phyloP scores from a whole-genome alignment of 164 flowering plant species.

The Akebia trifoliata region DNA sequence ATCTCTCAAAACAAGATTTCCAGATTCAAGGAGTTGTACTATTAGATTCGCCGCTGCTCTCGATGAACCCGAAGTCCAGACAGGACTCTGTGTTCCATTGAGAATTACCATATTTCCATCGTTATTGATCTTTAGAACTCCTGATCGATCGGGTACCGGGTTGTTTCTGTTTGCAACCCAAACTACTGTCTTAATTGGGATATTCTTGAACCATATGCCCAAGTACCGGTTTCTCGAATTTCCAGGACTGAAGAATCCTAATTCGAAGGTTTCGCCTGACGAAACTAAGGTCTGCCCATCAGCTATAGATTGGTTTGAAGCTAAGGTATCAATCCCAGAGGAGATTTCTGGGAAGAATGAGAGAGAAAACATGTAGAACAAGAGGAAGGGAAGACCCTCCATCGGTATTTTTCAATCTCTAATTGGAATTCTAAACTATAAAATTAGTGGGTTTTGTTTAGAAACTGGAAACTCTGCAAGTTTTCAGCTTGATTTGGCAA shows the following conservation, averaged over 20 bases:
- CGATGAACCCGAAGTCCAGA: conserved; percentile 20
- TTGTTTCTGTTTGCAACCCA: conserved; percentile 25
- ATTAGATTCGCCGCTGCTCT: background rate
- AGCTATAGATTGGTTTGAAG: background rate
- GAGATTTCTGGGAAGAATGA: too few species aligned
- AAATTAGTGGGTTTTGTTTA: too few species aligned
- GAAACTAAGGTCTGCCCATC: conserved; percentile 12
- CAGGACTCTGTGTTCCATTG: background rate
- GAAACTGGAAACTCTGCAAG: too few species aligned
- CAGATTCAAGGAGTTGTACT: conserved; percentile 19
- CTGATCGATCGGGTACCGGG: conserved; percentile 10
- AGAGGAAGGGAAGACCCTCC: too few species aligned
- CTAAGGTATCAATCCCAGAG: conserved; percentile 10
- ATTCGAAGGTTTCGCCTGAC: background rate
- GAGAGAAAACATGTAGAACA: too few species aligned
- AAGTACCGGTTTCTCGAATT: conserved; percentile 9
- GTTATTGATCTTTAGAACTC: background rate
- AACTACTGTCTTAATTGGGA: background rate
- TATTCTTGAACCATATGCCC: conserved; percentile 23
- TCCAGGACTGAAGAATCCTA: conserved; percentile 9
- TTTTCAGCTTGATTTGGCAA: too few species aligned
- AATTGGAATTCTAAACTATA: too few species aligned
- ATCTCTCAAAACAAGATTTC: conserved; percentile 22
- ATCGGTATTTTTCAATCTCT: too few species aligned
- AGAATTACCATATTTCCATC: conserved; percentile 15